Conservation (phyloP, 2,329 filamentous ascomycete species). For the Aspergillus sp. region DNA sequence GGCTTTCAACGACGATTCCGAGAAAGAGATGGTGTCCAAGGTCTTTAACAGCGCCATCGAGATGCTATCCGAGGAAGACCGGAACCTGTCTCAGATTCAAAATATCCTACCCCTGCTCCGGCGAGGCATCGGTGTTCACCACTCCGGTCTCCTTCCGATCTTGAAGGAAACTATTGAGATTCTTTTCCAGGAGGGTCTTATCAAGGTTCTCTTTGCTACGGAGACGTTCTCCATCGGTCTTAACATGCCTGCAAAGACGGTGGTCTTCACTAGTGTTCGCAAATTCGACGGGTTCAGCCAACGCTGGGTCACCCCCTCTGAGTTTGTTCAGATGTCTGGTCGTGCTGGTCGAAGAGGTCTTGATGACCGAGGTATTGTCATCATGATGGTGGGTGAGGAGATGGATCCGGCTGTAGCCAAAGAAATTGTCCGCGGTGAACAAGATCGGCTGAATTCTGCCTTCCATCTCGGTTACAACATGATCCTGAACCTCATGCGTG, state of each 20-base stretch:
- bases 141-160: conserved; percentile 91
- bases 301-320: conserved; percentile 85
- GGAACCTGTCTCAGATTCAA: conserved; percentile 80
- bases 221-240: conserved; percentile 98
- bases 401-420: conserved; percentile 94
- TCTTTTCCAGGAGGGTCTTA: conserved; percentile 93
- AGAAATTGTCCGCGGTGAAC: conserved; percentile 91
- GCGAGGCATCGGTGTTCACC: conserved; percentile 93
- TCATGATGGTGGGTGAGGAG: conserved; percentile 98
- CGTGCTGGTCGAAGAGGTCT: conserved; percentile 95
- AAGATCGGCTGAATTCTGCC: conserved; percentile 95
- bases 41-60: conserved; percentile 94
- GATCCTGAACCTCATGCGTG: conserved; percentile 92
- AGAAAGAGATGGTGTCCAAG: conserved; percentile 89
- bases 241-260: conserved; percentile 99
- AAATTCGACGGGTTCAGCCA: conserved; percentile 85
- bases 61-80: conserved; percentile 87
- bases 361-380: conserved; percentile 95
- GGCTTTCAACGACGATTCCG: conserved; percentile 93
- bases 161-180: conserved; percentile 99
- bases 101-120: conserved; percentile 86
- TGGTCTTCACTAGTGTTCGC: conserved; percentile 95
- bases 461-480: conserved; percentile 99
- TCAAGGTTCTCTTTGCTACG: conserved; percentile 96
- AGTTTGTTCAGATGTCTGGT: conserved; percentile 99